These are phyloP conservation scores for Fusarium mundagurra DNA, from an alignment of 2,329 filamentous ascomycete genomes.

Conservation along the genomic window DNA sequence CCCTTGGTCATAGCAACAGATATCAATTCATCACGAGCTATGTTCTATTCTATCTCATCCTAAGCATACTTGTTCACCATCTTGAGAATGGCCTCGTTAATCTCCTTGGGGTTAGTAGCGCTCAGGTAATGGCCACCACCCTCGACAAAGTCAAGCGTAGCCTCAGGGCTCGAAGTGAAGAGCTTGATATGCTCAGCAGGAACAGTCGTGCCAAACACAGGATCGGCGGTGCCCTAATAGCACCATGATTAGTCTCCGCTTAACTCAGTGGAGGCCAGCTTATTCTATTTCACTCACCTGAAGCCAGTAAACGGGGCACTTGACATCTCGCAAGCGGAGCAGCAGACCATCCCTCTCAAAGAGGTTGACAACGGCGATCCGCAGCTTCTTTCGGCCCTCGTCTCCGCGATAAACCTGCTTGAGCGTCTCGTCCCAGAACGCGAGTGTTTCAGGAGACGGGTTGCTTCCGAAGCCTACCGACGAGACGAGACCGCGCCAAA, in stretches of 20 bases:
- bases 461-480: constrained; percentile 57
- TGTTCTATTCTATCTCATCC: neutral
- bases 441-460: constrained; percentile 48
- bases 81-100: constrained; percentile 55
- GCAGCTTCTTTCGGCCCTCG: constrained; percentile 59
- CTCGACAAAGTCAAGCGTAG: constrained; percentile 55
- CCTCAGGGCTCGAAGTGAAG: constrained; percentile 57
- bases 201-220: constrained; percentile 52
- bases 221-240: constrained; percentile 56
- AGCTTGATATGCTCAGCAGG: constrained; percentile 61
- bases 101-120: constrained; percentile 58
- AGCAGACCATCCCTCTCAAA: constrained; percentile 59
- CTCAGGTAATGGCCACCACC: constrained; percentile 61
- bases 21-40: neutral
- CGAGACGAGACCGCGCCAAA: constrained; percentile 57
- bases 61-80: constrained; percentile 54
- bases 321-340: constrained; percentile 56
- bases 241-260: constrained; percentile 2
- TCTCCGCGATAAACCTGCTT: constrained; percentile 60
- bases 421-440: constrained; percentile 59
- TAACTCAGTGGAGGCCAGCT: neutral
- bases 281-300: constrained; percentile 50
- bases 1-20: neutral
- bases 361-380: constrained; percentile 57
- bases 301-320: constrained; percentile 63